Base-by-base conservation (phyloP, 768 basidiomycete species). In the Pleurotus tuber-regium region DNA sequence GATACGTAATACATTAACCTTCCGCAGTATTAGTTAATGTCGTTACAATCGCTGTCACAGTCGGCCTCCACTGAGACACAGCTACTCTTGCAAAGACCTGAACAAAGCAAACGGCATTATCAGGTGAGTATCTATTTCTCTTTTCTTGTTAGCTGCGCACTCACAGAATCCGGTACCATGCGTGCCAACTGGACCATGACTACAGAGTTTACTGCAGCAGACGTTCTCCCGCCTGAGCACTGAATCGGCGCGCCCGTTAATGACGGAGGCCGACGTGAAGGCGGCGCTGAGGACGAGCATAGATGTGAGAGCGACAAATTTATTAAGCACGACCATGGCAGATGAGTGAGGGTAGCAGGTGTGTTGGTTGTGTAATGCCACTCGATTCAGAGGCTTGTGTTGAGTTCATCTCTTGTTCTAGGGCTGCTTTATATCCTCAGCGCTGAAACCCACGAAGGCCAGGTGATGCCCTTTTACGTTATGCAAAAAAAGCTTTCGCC, bases 141-240 rank as follows among this genome's bases (percentile, higher is more conserved):
- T 7, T 8, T 14, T 14, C 7, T 14, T 14, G 30, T 18, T 14
- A 42, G 16, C 16, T 24, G 23, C 23, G 14, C 14, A 24, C 46
- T 24, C 11, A 48, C 46, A 48, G 46, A 48, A 48, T 18, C 46
- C 46, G 2, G 46, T 16, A 7, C 46, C 46, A 23, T 29, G 18
- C 4, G 46, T 29, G 6, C 46, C 46, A 4, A 48, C 31, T 3
- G 46, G 46, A 7, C 46, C 46, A 23, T 48, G 46, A 21, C 46
- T 48, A 23, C 46, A 48, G 8, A 48, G 30, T n/a, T 48, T 31
- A 31, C 46, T 48, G 31, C 46, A 48, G 46, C 46, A 48, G 2
- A 11, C 31, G 2, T n/a, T 31, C 21, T 35, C 31, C 9, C 46
- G 46, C 9, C 26, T 46, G 7, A 29, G 24, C 14, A 46, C n/a